A percentile compares a stretch with the other conserved stretches of the same genome.
Evolutionary conservation across 768 basidiomycete genomes (phyloP).

Genomic region (Vararia minispora): DNA sequence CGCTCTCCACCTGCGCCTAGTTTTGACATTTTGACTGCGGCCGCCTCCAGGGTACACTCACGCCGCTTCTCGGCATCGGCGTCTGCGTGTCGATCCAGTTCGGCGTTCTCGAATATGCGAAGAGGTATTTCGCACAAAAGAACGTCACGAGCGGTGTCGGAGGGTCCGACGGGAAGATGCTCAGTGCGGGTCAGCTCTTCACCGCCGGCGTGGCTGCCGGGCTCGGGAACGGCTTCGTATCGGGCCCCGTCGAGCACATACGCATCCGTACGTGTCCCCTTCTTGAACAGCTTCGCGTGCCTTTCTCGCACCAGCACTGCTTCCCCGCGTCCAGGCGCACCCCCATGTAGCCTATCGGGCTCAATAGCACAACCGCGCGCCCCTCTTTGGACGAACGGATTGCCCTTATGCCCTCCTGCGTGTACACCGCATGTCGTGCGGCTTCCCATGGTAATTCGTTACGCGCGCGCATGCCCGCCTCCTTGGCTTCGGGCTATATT

Average conservation of each 20-base stretch:
- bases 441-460: constrained; percentile 2
- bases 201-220: constrained; percentile 77
- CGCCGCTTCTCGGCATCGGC: constrained; percentile 86
- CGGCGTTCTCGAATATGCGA: constrained; percentile 76
- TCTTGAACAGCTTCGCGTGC: constrained; percentile 9
- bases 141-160: constrained; percentile 52
- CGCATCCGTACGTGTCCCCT: constrained; percentile 91
- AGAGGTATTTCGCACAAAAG: constrained; percentile 60
- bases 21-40: neutral
- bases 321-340: too few species aligned
- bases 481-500: too few species aligned
- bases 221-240: constrained; percentile 83
- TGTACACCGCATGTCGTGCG: too few species aligned
- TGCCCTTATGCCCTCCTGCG: neutral
- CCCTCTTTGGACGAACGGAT: too few species aligned
- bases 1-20: neutral
- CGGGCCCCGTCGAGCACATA: constrained; percentile 95
- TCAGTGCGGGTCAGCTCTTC: constrained; percentile 58
- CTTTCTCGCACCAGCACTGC: too few species aligned
- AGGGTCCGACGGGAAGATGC: constrained; percentile 49
- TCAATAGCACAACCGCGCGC: too few species aligned
- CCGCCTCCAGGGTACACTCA: constrained; percentile 63
- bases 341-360: too few species aligned
- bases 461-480: too few species aligned
- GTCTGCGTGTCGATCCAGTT: constrained; percentile 96